Evolutionary conservation across 2,329 filamentous ascomycete genomes (phyloP).

Genomic region (Epichloe gansuensis): DNA sequence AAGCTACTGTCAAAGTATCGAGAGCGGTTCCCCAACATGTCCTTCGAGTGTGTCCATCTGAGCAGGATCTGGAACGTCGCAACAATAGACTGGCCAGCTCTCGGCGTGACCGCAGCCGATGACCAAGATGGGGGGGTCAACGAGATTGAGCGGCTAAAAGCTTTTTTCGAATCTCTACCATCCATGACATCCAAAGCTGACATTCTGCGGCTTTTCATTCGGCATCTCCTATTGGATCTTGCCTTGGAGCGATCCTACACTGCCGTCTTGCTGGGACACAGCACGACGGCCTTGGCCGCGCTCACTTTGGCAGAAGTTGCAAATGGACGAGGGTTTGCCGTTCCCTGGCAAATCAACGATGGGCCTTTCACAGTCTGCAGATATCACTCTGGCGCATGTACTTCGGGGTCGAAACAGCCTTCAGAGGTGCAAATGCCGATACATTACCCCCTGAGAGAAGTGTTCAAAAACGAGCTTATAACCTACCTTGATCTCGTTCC

Average conservation of each 20-base stretch:
- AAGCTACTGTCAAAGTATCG: slow-evolving; percentile 40
- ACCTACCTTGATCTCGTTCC: slow-evolving; percentile 48
- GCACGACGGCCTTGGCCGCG: slow-evolving; percentile 76
- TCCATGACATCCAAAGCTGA: slow-evolving; percentile 69
- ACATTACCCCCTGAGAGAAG: slow-evolving; percentile 72
- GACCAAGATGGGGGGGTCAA: slow-evolving; percentile 5
- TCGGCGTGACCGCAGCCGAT: slow-evolving; percentile 17
- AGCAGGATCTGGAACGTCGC: slow-evolving; percentile 42
- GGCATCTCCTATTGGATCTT: slow-evolving; percentile 54
- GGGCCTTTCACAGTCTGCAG: slow-evolving; percentile 35
- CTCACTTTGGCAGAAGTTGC: slow-evolving; percentile 77
- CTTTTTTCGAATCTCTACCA: slow-evolving; percentile 46
- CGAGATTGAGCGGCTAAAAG: slow-evolving; percentile 33
- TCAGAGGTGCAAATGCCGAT: slow-evolving; percentile 27
- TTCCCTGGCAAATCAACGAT: slow-evolving; percentile 74
- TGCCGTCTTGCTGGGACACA: slow-evolving; percentile 70
- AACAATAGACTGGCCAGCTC: slow-evolving; percentile 40
- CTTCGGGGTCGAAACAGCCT: slow-evolving; percentile 9
- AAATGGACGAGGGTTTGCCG: slow-evolving; percentile 73
- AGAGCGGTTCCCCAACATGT: slow-evolving; percentile 50
- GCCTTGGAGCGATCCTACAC: slow-evolving; percentile 49
- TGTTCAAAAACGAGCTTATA: slow-evolving; percentile 68
- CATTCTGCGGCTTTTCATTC: slow-evolving; percentile 55
- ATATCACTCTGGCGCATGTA: slow-evolving; percentile 14
- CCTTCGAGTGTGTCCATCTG: slow-evolving; percentile 51